A percentile compares a stretch with the other conserved stretches of the same genome.
phyloP scores from a whole-genome alignment of 139 green algal genomes.

The Coccomyxa sp. region DNA sequence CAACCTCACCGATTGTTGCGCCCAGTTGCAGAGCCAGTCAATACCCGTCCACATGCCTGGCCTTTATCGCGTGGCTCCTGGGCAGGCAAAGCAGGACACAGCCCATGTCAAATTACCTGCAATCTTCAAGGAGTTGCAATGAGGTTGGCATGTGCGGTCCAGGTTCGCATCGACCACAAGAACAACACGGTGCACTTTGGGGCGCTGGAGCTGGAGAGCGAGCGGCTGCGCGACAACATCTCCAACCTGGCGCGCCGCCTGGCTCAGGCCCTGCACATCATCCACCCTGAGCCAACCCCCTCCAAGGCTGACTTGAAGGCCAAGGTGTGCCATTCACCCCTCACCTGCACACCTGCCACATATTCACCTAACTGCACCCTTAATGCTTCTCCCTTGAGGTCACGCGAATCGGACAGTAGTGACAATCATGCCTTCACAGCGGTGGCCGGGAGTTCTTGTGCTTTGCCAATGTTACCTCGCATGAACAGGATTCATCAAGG shows the following conservation, averaged over 20 bases:
- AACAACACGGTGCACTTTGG: constrained; percentile 88
- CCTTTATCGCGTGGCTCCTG: background rate
- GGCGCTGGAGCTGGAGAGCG: constrained; percentile 54
- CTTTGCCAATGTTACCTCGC: too few relatives aligned
- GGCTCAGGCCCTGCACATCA: constrained; percentile 58
- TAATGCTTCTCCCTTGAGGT: background rate
- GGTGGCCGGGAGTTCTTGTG: too few relatives aligned
- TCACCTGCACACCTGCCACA: too few relatives aligned
- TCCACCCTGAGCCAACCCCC: constrained; percentile 22
- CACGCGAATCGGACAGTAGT: too few relatives aligned
- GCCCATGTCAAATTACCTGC: background rate
- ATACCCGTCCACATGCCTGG: background rate
- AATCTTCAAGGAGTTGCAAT: background rate
- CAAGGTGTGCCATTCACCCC: constrained; percentile 20
- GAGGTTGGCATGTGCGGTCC: background rate
- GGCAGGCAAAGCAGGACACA: background rate
- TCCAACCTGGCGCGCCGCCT: constrained; percentile 62
- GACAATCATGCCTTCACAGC: too few relatives aligned
- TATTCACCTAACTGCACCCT: too few relatives aligned
- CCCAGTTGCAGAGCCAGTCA: too few relatives aligned
- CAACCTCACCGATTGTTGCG: too few relatives aligned
- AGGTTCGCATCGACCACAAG: constrained; percentile 87
- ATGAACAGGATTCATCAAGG: too few relatives aligned
- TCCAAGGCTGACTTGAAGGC: constrained; percentile 7
- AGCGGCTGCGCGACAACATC: constrained; percentile 58